Evolutionary conservation across 169 alveolate species (phyloP).

Genomic region (Plasmodium malariae): DNA sequence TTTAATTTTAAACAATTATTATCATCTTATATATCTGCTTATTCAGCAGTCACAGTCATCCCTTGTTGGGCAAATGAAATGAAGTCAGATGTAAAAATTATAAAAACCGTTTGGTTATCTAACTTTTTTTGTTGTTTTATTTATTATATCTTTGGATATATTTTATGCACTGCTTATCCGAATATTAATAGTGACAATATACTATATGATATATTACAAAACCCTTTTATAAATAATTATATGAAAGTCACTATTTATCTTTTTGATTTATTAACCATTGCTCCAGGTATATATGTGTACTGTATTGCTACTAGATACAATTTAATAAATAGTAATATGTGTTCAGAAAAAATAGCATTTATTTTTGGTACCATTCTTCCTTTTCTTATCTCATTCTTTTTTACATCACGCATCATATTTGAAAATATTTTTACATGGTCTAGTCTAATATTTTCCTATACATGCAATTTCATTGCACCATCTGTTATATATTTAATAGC

Average conservation of each 20-base stretch:
- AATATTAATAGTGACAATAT: slow-evolving; percentile 63
- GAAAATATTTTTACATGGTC: slow-evolving; percentile 76
- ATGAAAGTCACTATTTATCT: slow-evolving; percentile 77
- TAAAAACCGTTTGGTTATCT: slow-evolving; percentile 81
- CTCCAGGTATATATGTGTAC: slow-evolving; percentile 84
- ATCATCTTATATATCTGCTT: slow-evolving; percentile 82
- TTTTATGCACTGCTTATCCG: slow-evolving; percentile 77
- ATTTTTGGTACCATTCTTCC: slow-evolving; percentile 83
- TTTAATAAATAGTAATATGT: slow-evolving; percentile 82
- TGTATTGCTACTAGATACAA: slow-evolving; percentile 84
- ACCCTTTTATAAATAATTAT: slow-evolving; percentile 61
- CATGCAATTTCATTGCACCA: slow-evolving; percentile 75
- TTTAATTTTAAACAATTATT: slow-evolving; percentile 69
- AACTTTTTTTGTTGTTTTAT: slow-evolving; percentile 79
- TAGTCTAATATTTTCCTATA: slow-evolving; percentile 74
- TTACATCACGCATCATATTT: slow-evolving; percentile 67
- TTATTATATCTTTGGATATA: slow-evolving; percentile 80
- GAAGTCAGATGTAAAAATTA: slow-evolving; percentile 83
- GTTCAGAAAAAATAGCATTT: slow-evolving; percentile 77
- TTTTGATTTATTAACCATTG: slow-evolving; percentile 80
- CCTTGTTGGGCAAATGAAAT: slow-evolving; percentile 89
- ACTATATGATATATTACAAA: slow-evolving; percentile 73
- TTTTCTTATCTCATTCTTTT: slow-evolving; percentile 80
- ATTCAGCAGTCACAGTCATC: slow-evolving; percentile 79
- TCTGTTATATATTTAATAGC: slow-evolving; percentile 76